phyloP scores from a whole-genome alignment of 257 asterid species.

The Penstemon newberryi region DNA sequence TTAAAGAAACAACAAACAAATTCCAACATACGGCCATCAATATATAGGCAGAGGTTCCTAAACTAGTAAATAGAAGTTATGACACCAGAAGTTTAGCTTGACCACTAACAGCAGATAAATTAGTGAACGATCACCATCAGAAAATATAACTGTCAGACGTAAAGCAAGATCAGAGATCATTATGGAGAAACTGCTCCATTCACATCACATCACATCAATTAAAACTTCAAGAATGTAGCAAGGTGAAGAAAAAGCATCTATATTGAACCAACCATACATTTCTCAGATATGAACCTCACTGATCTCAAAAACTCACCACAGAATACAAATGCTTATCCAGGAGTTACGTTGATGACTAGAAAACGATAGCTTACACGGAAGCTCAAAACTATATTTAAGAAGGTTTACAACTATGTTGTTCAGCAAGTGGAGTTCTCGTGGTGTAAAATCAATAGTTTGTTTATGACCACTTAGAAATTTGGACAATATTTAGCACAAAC shows the following conservation, averaged over 20 bases:
- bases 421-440: not conserved
- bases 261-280: not conserved
- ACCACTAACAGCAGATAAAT: slow-evolving; percentile 2
- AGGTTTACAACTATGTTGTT: not conserved
- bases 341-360: not conserved
- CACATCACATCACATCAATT: not conserved
- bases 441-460: slow-evolving; percentile 4
- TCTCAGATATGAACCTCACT: not conserved
- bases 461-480: not conserved
- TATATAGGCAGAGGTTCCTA: not conserved
- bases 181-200: not conserved
- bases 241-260: slow-evolving; percentile 4
- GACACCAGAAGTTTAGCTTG: not conserved
- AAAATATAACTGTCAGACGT: not conserved
- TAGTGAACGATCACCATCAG: not conserved
- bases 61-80: slow-evolving; percentile 1
- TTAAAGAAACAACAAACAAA: not conserved
- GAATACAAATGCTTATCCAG: not conserved
- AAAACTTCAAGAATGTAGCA: not conserved
- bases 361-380: slow-evolving; percentile 6
- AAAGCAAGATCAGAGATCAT: slow-evolving; percentile 1
- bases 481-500: slow-evolving; percentile 4
- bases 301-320: not conserved
- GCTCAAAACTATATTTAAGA: not conserved
- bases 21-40: not conserved